Conservation (phyloP, 2,329 filamentous ascomycete genomes). For the Phyllosticta citribraziliensis region DNA sequence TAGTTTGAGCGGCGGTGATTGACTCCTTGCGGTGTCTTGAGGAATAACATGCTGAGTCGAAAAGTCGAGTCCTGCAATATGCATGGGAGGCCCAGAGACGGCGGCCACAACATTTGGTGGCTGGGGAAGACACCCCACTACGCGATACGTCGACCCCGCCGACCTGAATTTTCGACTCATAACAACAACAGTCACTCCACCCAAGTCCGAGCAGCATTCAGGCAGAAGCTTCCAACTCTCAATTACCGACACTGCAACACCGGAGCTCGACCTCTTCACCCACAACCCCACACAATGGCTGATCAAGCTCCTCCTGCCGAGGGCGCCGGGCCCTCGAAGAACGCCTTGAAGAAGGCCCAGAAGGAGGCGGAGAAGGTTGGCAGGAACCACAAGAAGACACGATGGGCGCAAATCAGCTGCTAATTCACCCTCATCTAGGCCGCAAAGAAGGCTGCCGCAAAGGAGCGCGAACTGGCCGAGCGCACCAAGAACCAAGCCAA, state of each 20-base stretch:
- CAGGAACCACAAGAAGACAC: background rate
- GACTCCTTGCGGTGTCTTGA: background rate
- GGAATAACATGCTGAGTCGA: background rate
- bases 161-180: conserved; percentile 9
- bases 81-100: background rate
- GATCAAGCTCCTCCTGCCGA: conserved; percentile 18
- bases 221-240: background rate
- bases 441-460: conserved; percentile 31
- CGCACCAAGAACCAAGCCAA: conserved; percentile 49
- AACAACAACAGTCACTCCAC: conserved; percentile 7
- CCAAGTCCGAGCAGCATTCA: background rate
- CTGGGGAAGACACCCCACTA: conserved; percentile 1
- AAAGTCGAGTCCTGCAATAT: background rate
- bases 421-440: conserved; percentile 20
- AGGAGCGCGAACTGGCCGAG: conserved; percentile 42
- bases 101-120: background rate
- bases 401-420: background rate
- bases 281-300: conserved; percentile 18
- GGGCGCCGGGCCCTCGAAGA: conserved; percentile 25
- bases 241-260: background rate
- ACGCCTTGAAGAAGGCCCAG: conserved; percentile 32
- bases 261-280: background rate
- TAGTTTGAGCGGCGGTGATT: background rate
- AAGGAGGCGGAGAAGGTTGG: conserved; percentile 32
- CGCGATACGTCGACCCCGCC: conserved; percentile 5